phyloP scores from a whole-genome alignment of 768 basidiomycete genomes.

The Lyophyllum decastes region DNA sequence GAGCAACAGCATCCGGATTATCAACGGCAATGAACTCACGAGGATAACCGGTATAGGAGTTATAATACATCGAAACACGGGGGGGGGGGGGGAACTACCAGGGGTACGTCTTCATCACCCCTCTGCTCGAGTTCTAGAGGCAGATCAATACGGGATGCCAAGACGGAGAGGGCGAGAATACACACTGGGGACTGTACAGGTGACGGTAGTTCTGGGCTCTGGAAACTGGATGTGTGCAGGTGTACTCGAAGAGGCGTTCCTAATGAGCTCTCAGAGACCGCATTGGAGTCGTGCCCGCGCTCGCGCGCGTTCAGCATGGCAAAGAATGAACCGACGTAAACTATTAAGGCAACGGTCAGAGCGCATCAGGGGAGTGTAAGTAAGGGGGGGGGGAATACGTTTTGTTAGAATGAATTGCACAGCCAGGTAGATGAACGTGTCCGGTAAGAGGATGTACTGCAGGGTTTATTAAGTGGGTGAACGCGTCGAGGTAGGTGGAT shows the following conservation, averaged over 20 bases:
- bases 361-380: background rate
- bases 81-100: background rate
- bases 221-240: conserved; percentile 13
- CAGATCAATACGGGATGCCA: background rate
- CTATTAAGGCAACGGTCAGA: conserved; percentile 22
- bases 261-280: conserved; percentile 14
- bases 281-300: conserved; percentile 15
- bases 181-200: background rate
- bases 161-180: background rate
- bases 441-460: conserved; percentile 44
- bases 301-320: conserved; percentile 47
- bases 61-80: background rate
- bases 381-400: conserved; percentile 29
- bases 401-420: conserved; percentile 46
- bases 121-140: background rate
- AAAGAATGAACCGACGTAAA: conserved; percentile 50
- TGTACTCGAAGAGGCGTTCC: conserved; percentile 13
- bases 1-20: background rate
- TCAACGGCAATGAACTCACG: background rate
- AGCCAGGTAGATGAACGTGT: conserved; percentile 43
- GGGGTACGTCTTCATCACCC: conserved; percentile 1
- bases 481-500: background rate
- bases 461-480: background rate
- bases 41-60: background rate
- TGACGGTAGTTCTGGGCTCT: background rate